Evolutionary conservation across 805 yeast genomes (phyloP).

Genomic region (Yamadazyma endophytica): DNA sequence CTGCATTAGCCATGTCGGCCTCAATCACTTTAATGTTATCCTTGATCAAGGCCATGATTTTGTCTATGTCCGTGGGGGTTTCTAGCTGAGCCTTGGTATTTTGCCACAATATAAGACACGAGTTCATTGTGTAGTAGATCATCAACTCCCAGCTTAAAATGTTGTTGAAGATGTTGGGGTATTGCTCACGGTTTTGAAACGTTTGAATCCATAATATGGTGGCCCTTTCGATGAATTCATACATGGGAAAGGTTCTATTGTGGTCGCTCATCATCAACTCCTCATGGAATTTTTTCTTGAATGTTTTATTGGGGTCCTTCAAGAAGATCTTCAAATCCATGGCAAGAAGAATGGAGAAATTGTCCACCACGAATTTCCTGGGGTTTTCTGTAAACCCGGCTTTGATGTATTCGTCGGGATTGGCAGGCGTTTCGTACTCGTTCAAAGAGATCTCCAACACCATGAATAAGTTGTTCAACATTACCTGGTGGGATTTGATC

Average conservation of each 20-base stretch:
- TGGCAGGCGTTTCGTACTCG: constrained; percentile 40
- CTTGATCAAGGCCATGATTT: constrained; percentile 43
- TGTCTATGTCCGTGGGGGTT: constrained; percentile 46
- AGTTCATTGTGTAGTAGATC: constrained; percentile 53
- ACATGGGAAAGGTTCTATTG: constrained; percentile 48
- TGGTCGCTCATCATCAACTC: constrained; percentile 59
- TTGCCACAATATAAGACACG: constrained; percentile 61
- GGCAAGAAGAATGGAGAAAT: constrained; percentile 47
- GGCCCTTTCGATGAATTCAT: constrained; percentile 29
- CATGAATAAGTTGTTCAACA: constrained; percentile 37
- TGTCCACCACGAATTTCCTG: constrained; percentile 34
- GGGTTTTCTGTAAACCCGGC: constrained; percentile 48
- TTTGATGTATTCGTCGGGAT: constrained; percentile 39
- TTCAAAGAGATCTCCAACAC: constrained; percentile 37
- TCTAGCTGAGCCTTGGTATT: constrained; percentile 49
- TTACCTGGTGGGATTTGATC: constrained; percentile 33
- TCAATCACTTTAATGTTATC: constrained; percentile 28
- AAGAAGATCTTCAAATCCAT: constrained; percentile 53
- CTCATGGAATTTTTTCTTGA: constrained; percentile 60
- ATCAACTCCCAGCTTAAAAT: constrained; percentile 51
- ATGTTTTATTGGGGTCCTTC: constrained; percentile 53
- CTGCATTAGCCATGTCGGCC: constrained; percentile 6
- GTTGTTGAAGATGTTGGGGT: constrained; percentile 36
- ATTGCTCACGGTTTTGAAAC: constrained; percentile 22
- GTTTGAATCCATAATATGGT: constrained; percentile 34